Conservation (phyloP, 129 eudicot genomes). For the Flaveria brownii region DNA sequence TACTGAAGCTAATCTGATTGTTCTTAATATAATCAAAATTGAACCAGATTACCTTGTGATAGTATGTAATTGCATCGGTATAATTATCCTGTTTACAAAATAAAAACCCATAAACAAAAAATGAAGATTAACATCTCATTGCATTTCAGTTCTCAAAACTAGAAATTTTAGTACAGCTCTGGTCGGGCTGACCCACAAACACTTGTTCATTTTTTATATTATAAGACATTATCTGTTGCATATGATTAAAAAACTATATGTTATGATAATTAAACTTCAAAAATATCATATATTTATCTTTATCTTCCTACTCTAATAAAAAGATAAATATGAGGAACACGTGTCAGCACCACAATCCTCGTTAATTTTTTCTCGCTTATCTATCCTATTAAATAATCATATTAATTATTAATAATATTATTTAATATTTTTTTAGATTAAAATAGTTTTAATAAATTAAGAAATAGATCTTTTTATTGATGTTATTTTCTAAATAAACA, state of each 20-base stretch:
- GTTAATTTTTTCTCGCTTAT: too few species aligned
- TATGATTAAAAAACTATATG: background rate
- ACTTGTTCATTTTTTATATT: background rate
- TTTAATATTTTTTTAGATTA: too few species aligned
- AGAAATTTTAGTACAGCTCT: background rate
- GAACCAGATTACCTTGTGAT: constrained; percentile 68
- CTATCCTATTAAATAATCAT: too few species aligned
- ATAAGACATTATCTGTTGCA: background rate
- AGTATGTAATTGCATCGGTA: constrained; percentile 68
- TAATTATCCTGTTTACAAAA: constrained; percentile 62
- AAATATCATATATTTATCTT: too few species aligned
- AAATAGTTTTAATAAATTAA: too few species aligned
- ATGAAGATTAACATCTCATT: background rate
- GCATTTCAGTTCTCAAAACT: background rate
- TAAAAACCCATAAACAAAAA: constrained; percentile 3
- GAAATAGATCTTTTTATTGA: too few species aligned
- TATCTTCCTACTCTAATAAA: too few species aligned
- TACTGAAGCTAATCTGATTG: background rate
- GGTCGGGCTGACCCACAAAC: background rate
- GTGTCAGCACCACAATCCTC: too few species aligned
- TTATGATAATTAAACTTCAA: background rate
- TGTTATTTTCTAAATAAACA: too few species aligned
- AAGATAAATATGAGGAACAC: too few species aligned
- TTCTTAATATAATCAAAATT: background rate
- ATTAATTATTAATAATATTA: too few species aligned